A percentile compares a stretch with the other conserved stretches of the same genome.
phyloP scores from a whole-genome alignment of 768 basidiomycete genomes.

The Astraeus odoratus region DNA sequence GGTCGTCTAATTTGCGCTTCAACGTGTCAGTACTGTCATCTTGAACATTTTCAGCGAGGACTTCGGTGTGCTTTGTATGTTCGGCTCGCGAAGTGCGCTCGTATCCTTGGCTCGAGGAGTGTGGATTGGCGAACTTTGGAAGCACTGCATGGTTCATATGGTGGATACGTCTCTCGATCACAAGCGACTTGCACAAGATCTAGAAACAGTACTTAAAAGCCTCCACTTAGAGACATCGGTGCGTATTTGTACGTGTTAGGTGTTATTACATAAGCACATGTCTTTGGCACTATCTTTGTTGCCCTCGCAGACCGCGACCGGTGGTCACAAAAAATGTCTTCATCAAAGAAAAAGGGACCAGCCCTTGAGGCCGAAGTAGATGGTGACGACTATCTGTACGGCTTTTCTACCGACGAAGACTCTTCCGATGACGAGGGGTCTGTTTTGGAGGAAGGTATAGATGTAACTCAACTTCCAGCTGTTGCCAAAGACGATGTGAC shows the following conservation, averaged over 20 bases:
- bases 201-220: too few species aligned
- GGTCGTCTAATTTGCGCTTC: slow-evolving; percentile 15
- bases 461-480: slow-evolving; percentile 72
- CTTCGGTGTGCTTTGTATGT: slow-evolving; percentile 10
- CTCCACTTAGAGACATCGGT: too few species aligned
- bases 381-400: slow-evolving; percentile 49
- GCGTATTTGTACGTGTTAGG: too few species aligned
- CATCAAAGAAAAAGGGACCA: slow-evolving; percentile 7
- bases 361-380: slow-evolving; percentile 3
- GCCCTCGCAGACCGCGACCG: too few species aligned
- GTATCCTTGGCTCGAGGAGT: slow-evolving; percentile 29
- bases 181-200: not conserved
- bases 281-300: too few species aligned
- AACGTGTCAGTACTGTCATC: slow-evolving; percentile 10
- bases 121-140: slow-evolving; percentile 43
- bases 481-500: slow-evolving; percentile 82
- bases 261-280: too few species aligned
- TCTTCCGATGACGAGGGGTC: slow-evolving; percentile 77
- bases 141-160: slow-evolving; percentile 15
- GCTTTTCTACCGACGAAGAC: slow-evolving; percentile 73
- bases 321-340: too few species aligned
- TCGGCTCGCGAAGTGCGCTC: slow-evolving; percentile 32
- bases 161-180: slow-evolving; percentile 18
- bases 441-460: slow-evolving; percentile 49
- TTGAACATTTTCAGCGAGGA: not conserved